A percentile compares a stretch with the other conserved stretches of the same genome.
Evolutionary conservation across 2,329 filamentous ascomycete species (phyloP).

Genomic region (Fusarium illudens): DNA sequence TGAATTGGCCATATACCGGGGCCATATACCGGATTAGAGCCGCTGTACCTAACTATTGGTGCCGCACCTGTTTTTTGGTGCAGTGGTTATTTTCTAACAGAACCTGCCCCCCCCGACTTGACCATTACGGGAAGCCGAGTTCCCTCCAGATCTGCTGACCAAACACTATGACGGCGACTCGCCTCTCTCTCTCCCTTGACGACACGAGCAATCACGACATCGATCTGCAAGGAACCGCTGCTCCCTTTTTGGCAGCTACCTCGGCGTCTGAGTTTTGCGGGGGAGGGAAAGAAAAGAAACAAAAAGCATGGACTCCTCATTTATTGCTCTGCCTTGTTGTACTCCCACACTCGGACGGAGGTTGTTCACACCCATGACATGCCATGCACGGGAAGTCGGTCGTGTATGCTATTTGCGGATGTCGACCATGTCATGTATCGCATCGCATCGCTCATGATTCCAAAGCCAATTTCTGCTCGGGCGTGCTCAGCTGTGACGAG

Average conservation of each 20-base stretch:
- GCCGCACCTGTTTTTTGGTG: too few relatives aligned
- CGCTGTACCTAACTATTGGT: too few relatives aligned
- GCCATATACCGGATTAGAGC: too few relatives aligned
- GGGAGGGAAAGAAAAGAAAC: not conserved
- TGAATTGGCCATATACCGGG: too few relatives aligned
- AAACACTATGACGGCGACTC: not conserved
- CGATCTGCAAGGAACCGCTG: slow-evolving; percentile 35
- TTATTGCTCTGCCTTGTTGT: not conserved
- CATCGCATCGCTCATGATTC: not conserved
- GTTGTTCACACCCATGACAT: slow-evolving; percentile 29
- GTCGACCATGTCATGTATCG: not conserved
- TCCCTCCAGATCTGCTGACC: slow-evolving; percentile 18
- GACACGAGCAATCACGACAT: slow-evolving; percentile 31
- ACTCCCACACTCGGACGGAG: slow-evolving; percentile 22
- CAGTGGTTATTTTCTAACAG: too few relatives aligned
- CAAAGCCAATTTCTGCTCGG: slow-evolving; percentile 5
- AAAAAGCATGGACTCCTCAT: not conserved
- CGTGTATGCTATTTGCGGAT: slow-evolving; percentile 28
- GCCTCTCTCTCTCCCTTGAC: slow-evolving; percentile 16
- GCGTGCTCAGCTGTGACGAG: not conserved
- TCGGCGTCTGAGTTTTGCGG: slow-evolving; percentile 23
- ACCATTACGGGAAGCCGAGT: not conserved
- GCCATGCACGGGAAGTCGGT: slow-evolving; percentile 31
- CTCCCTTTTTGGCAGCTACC: slow-evolving; percentile 16
- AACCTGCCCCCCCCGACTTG: not conserved